phyloP scores from a whole-genome alignment of 148 eudicot species.

The Gaultheria prostrata region DNA sequence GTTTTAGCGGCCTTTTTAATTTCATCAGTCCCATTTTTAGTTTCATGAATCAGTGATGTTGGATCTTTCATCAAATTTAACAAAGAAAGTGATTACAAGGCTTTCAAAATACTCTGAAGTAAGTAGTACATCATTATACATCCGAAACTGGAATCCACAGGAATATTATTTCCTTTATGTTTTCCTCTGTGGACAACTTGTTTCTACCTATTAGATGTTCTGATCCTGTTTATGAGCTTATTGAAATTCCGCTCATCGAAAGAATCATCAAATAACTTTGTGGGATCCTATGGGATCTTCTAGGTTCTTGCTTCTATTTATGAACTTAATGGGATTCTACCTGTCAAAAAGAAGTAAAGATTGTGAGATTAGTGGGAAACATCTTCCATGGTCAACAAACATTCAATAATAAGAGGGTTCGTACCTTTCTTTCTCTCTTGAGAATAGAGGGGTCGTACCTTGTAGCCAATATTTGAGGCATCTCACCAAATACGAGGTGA shows the following conservation, averaged over 20 bases:
- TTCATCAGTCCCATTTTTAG: not conserved
- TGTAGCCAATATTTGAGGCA: not conserved
- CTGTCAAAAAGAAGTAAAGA: not conserved
- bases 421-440: no score
- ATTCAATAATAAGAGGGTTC: not conserved
- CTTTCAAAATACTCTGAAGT: not conserved
- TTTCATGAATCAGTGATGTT: slow-evolving; percentile 1
- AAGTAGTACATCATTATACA: not conserved
- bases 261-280: not conserved
- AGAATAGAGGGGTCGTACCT: not conserved
- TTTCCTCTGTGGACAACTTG: not conserved
- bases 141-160: not conserved
- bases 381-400: not conserved
- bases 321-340: not conserved
- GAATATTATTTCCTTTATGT: not conserved
- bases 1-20: not conserved
- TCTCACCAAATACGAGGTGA: not conserved
- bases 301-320: not conserved
- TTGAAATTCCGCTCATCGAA: not conserved
- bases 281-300: not conserved
- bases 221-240: slow-evolving; percentile 8
- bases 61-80: not conserved
- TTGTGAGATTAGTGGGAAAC: not conserved
- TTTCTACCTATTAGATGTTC: not conserved
- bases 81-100: not conserved